Percentiles rank a stretch among this genome's conserved stretches.
These are phyloP conservation scores for Helichrysum umbraculigerum DNA, from an alignment of 129 eudicot genomes.

Conservation along the genomic window DNA sequence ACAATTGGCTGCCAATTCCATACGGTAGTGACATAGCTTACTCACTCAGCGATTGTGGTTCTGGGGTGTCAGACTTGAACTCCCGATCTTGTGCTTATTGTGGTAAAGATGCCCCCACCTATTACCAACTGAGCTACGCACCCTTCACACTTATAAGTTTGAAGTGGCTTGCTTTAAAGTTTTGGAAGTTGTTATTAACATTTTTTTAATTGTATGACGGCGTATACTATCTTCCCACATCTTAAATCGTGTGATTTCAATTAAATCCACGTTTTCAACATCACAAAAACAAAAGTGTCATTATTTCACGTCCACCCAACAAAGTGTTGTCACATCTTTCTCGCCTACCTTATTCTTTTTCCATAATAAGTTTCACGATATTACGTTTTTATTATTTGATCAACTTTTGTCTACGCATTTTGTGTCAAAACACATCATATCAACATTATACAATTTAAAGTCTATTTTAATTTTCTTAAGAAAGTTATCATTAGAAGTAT, in stretches of 20 bases:
- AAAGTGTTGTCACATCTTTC: conserved; percentile 33
- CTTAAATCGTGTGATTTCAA: conserved; percentile 21
- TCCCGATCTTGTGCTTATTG: too few relatives aligned
- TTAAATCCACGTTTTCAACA: conserved; percentile 36
- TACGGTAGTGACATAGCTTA: too few relatives aligned
- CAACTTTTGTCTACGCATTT: not conserved
- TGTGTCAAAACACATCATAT: not conserved
- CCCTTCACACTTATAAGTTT: too few relatives aligned
- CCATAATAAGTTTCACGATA: not conserved
- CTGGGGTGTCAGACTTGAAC: too few relatives aligned
- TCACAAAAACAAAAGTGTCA: conserved; percentile 8
- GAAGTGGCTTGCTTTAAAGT: too few relatives aligned
- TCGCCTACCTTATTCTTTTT: not conserved
- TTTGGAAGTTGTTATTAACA: too few relatives aligned
- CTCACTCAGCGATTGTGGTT: too few relatives aligned
- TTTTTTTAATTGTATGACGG: not conserved
- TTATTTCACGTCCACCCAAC: conserved; percentile 19
- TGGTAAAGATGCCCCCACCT: too few relatives aligned
- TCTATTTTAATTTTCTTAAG: not conserved
- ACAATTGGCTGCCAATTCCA: too few relatives aligned
- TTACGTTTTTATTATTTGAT: not conserved
- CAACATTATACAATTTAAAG: not conserved
- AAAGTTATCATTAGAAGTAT: not conserved
- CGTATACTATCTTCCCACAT: conserved; percentile 13
- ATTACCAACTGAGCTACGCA: too few relatives aligned